Percentiles rank a stretch among this genome's conserved stretches.
These are phyloP conservation scores for Pichia paraexigua DNA, from an alignment of 805 yeast genomes.

Conservation along the genomic window DNA sequence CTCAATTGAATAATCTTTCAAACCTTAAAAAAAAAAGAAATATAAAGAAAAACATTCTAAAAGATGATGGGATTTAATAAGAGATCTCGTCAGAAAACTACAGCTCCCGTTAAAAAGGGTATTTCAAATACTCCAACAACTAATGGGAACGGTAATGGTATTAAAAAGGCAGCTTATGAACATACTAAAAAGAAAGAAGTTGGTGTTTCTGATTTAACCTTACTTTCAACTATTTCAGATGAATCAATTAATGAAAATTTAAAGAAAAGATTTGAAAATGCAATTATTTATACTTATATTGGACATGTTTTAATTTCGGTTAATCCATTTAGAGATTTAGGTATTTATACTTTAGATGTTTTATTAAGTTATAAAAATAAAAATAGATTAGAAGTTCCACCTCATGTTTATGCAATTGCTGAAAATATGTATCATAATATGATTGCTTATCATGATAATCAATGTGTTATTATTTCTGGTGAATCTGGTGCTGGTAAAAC, in stretches of 20 bases:
- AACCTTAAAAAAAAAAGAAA: no score
- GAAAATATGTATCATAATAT: slow-evolving; percentile 93
- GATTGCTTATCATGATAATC: slow-evolving; percentile 89
- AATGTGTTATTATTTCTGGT: slow-evolving; percentile 95
- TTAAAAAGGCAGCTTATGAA: slow-evolving; percentile 88
- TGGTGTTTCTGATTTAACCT: slow-evolving; percentile 94
- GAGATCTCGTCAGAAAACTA: slow-evolving; percentile 55
- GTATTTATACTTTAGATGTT: slow-evolving; percentile 80
- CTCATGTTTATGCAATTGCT: slow-evolving; percentile 97
- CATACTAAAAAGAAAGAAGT: slow-evolving; percentile 86
- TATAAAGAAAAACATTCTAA: no score
- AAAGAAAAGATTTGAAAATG: slow-evolving; percentile 81
- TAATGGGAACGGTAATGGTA: slow-evolving; percentile 34
- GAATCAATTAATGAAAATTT: slow-evolving; percentile 89
- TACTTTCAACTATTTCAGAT: slow-evolving; percentile 81
- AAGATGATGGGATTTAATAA: slow-evolving; percentile 14
- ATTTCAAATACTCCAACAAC: slow-evolving; percentile 41
- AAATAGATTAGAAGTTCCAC: slow-evolving; percentile 92
- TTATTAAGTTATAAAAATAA: slow-evolving; percentile 78
- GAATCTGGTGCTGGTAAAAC: slow-evolving; percentile 98
- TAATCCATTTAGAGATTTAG: slow-evolving; percentile 93
- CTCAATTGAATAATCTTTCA: background rate
- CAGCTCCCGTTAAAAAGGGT: slow-evolving; percentile 23
- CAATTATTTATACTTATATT: slow-evolving; percentile 84
- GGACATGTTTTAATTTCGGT: slow-evolving; percentile 94